phyloP scores from a whole-genome alignment of 2,329 filamentous ascomycete genomes.

The Mycosphaerelloides madeirae region DNA sequence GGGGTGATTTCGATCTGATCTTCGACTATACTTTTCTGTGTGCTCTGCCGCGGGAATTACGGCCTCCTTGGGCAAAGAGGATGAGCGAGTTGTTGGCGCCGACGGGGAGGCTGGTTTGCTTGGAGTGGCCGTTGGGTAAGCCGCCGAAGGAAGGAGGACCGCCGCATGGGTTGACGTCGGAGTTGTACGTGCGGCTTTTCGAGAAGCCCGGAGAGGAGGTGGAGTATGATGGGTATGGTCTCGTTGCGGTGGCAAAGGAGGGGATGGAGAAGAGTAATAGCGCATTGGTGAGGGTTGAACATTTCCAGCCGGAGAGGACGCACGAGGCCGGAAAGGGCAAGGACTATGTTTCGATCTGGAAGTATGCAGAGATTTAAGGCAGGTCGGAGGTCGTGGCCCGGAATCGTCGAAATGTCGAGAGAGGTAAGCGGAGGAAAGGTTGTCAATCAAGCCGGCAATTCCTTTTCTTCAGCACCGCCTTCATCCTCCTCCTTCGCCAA shows the following conservation, averaged over 20 bases:
- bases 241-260: slow-evolving; percentile 37
- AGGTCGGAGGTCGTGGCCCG: no score
- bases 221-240: slow-evolving; percentile 54
- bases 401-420: no score
- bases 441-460: background rate
- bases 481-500: background rate
- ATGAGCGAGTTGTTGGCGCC: slow-evolving; percentile 52
- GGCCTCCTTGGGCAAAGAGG: slow-evolving; percentile 55
- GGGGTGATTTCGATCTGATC: slow-evolving; percentile 57
- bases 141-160: slow-evolving; percentile 61
- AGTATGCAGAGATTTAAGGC: slow-evolving; percentile 22
- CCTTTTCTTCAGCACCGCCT: background rate
- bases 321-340: slow-evolving; percentile 51
- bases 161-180: slow-evolving; percentile 65
- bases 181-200: slow-evolving; percentile 68
- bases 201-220: slow-evolving; percentile 64
- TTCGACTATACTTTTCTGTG: slow-evolving; percentile 64
- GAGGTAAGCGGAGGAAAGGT: background rate
- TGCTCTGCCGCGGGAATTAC: slow-evolving; percentile 51
- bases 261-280: slow-evolving; percentile 42
- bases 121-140: slow-evolving; percentile 77
- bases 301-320: slow-evolving; percentile 54
- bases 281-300: slow-evolving; percentile 43
- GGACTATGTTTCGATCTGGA: slow-evolving; percentile 49
- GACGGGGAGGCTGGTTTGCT: slow-evolving; percentile 54